Base-by-base conservation (phyloP, 495 filamentous ascomycete genomes). In the Hyaloscypha hepaticicola region DNA sequence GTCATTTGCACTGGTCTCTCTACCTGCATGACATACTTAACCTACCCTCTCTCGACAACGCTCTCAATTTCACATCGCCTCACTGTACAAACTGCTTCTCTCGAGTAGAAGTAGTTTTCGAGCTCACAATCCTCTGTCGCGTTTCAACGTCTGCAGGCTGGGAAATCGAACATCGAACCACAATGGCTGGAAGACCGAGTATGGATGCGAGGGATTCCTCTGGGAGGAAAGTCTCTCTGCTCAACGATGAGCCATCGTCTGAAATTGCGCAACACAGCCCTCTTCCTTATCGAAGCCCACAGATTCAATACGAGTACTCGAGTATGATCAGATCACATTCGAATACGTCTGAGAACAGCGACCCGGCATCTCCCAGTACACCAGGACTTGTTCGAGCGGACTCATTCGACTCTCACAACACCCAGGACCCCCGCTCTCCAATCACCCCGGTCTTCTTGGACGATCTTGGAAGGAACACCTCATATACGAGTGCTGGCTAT, bases 351-450 rank as follows among this genome's bases (percentile, higher is more conserved):
- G 63, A 61, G 33, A 59, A 57, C 19, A 67, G 72, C 31, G 72
- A 72, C 49, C 61, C 67, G 38, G 77, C 75, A 2, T 78, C 80
- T 6, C 76, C 79, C 38, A 70, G 74, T 60, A 83, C 80, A 0
- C 81, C 82, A 29, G 79, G 77, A 64, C 76, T 85, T 28, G 69
- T 79, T 27, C 79, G 82, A 8, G 79, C 80, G 25, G 75, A 83
- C 64, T 85, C 82, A 0, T 85, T 81, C 69, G 82, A 83, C 69
- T 85, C 81, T 14, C 77, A 82, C 57, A 76, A 76, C 62, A 78
- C 77, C 71, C 76, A 72, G 68, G 81, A 80, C 50, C 75, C 78
- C 26, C 63, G 74, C 31, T 79, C 80, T 0, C 82, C 82, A n/a
- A 52, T 80, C 33, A 83, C 81, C 1, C 80, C 82, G 21, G 49